These are phyloP conservation scores for Fusarium lyarnte DNA, from an alignment of 2,329 filamentous ascomycete genomes.

Conservation along the genomic window DNA sequence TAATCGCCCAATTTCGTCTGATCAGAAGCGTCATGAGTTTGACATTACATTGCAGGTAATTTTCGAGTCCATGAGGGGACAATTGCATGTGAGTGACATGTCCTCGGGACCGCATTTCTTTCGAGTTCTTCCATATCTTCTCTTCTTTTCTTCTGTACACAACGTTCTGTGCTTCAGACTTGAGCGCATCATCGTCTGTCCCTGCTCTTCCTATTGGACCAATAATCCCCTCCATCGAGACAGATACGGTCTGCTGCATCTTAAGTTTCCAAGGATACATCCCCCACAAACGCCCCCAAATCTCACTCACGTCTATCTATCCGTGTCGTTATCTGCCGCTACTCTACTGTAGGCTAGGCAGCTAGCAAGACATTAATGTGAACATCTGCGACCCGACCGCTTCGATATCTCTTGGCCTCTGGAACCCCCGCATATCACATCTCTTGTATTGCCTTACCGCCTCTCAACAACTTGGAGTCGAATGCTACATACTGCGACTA, in stretches of 20 bases:
- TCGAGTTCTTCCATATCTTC: neutral
- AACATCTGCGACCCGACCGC: constrained; percentile 3
- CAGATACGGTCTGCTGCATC: constrained; percentile 32
- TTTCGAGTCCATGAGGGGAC: neutral
- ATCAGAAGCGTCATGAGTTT: constrained; percentile 22
- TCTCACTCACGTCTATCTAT: constrained; percentile 24
- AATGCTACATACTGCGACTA: neutral
- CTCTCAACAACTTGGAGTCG: constrained; percentile 1
- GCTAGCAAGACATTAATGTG: neutral
- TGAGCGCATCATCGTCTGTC: constrained; percentile 11
- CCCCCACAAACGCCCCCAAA: constrained; percentile 31
- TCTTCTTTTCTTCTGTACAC: neutral
- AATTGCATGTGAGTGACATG: neutral
- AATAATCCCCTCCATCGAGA: constrained; percentile 3
- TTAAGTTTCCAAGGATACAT: constrained; percentile 21
- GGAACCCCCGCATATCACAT: constrained; percentile 6
- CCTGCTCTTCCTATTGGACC: constrained; percentile 18
- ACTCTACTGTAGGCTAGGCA: neutral
- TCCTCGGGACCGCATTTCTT: neutral
- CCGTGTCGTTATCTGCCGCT: constrained; percentile 16
- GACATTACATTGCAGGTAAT: neutral
- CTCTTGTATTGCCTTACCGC: constrained; percentile 14
- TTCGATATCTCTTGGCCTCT: neutral
- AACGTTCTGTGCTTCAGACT: constrained; percentile 16
- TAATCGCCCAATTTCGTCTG: constrained; percentile 13